These are phyloP conservation scores for Syzygium syzygioides DNA, from an alignment of 441 rosid genomes.

Conservation along the genomic window DNA sequence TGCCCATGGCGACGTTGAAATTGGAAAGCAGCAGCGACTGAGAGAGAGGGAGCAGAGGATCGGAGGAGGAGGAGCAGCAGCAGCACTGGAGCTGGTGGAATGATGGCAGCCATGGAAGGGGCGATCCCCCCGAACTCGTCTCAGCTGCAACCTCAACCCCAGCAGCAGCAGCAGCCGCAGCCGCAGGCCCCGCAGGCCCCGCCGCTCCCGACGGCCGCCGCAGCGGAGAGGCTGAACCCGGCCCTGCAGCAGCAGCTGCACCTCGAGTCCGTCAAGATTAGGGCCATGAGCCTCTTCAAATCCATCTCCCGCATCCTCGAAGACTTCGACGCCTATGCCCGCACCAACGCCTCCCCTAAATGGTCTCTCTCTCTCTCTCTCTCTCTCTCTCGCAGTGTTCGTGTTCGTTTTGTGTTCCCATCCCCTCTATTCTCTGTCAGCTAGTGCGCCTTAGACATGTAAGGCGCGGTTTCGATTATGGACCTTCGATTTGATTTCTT, in stretches of 20 bases:
- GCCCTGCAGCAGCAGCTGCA: constrained; percentile 65
- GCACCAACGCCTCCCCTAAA: constrained; percentile 80
- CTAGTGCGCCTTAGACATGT: background rate
- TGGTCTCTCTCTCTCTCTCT: constrained; percentile 31
- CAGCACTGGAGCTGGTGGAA: too few species aligned
- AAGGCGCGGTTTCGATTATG: background rate
- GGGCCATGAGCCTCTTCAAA: constrained; percentile 74
- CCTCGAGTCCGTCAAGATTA: constrained; percentile 68
- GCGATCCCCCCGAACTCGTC: constrained; percentile 36
- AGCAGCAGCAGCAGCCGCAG: constrained; percentile 20
- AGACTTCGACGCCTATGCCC: constrained; percentile 69
- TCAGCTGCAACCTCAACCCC: constrained; percentile 33
- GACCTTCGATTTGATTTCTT: background rate
- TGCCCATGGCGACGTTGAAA: background rate
- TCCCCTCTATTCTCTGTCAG: background rate
- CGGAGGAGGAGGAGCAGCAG: constrained; percentile 8
- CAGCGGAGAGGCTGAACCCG: constrained; percentile 60
- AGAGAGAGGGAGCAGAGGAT: background rate
- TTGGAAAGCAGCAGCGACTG: background rate
- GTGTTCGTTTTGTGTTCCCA: background rate
- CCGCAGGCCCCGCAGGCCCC: constrained; percentile 26
- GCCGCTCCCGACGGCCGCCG: background rate
- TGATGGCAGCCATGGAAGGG: constrained; percentile 40
- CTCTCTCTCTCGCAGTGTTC: background rate
- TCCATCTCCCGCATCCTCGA: constrained; percentile 87